These are phyloP conservation scores for Cutaneotrichosporon sp. DNA, from an alignment of 1,284 basidiomycete genomes.

Conservation along the genomic window DNA sequence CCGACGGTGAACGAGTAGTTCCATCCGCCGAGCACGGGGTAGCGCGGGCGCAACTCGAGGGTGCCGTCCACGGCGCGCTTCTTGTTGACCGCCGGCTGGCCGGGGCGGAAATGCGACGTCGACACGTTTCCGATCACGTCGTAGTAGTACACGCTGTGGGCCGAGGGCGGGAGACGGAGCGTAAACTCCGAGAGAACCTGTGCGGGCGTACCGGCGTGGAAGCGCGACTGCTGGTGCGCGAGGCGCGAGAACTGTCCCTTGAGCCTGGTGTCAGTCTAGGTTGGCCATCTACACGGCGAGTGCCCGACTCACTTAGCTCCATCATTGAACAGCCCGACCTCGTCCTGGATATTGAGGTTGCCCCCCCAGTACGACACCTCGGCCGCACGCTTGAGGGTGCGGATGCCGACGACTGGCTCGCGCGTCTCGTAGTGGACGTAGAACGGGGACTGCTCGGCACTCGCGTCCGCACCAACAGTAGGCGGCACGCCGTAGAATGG, in stretches of 20 bases:
- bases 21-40: constrained; percentile 94
- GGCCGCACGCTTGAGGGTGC: constrained; percentile 69
- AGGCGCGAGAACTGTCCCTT: constrained; percentile 95
- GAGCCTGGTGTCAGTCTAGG: constrained; percentile 59
- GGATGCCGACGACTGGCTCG: constrained; percentile 73
- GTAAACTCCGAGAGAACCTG: constrained; percentile 67
- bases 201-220: constrained; percentile 62
- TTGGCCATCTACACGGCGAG: background rate
- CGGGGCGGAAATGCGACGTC: constrained; percentile 76
- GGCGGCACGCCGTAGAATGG: constrained; percentile 73
- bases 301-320: constrained; percentile 73
- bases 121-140: constrained; percentile 96
- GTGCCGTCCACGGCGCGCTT: constrained; percentile 54
- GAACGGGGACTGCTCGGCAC: constrained; percentile 64
- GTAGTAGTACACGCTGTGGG: constrained; percentile 79
- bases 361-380: constrained; percentile 97
- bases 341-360: constrained; percentile 90
- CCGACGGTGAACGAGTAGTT: constrained; percentile 94
- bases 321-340: constrained; percentile 77
- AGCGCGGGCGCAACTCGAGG: constrained; percentile 82
- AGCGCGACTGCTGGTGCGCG: constrained; percentile 75
- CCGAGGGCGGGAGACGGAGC: constrained; percentile 75
- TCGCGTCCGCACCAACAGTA: constrained; percentile 55
- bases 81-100: constrained; percentile 25
- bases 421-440: constrained; percentile 78